These are phyloP conservation scores for Rubroboletus satanas DNA, from an alignment of 768 basidiomycete genomes.

Conservation along the genomic window DNA sequence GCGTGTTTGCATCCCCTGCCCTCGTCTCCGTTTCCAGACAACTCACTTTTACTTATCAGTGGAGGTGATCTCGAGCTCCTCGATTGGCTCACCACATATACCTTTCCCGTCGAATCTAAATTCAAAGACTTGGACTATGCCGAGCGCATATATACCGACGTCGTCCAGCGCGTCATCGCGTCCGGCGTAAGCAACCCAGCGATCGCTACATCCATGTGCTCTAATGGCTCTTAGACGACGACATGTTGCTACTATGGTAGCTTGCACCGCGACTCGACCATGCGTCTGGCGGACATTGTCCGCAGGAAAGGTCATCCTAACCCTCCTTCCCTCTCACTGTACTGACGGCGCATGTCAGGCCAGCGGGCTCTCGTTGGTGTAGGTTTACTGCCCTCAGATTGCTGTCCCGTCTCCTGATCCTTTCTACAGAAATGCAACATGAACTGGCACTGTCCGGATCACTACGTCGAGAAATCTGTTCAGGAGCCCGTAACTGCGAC, in stretches of 20 bases:
- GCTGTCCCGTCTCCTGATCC: conserved; percentile 3
- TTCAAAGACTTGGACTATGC: conserved; percentile 74
- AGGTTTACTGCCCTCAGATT: conserved; percentile 27
- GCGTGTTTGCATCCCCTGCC: conserved; percentile 24
- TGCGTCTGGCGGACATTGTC: conserved; percentile 73
- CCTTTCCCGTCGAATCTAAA: conserved; percentile 83
- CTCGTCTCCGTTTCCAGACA: background rate
- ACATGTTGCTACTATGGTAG: conserved; percentile 91
- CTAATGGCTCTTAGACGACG: conserved; percentile 56
- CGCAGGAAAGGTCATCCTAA: conserved; percentile 49
- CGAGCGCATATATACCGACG: conserved; percentile 57
- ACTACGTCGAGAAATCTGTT: conserved; percentile 65
- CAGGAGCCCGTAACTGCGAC: conserved; percentile 61
- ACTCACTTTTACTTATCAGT: conserved; percentile 34
- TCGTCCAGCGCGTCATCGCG: conserved; percentile 68
- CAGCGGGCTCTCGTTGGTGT: conserved; percentile 87
- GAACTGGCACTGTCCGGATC: conserved; percentile 62
- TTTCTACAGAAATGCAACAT: conserved; percentile 33
- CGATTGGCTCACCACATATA: conserved; percentile 81
- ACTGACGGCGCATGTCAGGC: conserved; percentile 38
- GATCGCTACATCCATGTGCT: background rate
- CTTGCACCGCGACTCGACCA: conserved; percentile 76
- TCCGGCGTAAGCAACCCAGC: conserved; percentile 57
- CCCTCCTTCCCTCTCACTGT: background rate
- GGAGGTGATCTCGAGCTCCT: conserved; percentile 85